phyloP scores from a whole-genome alignment of 2,329 filamentous ascomycete species.

The Juglanconis juglandina region DNA sequence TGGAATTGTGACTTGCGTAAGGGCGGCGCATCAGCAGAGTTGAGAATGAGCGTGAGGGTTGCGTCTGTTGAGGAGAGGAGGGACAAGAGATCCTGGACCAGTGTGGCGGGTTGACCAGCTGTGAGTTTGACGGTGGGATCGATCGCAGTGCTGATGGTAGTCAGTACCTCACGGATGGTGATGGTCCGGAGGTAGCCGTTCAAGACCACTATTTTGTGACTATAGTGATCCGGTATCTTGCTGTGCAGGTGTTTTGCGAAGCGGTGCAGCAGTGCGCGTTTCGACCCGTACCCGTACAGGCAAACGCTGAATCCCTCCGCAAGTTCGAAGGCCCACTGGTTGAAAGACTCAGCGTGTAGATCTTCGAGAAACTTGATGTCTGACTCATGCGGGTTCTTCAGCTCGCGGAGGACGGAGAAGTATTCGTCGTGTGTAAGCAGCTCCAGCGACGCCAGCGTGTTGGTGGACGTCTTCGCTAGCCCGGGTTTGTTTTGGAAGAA shows the following conservation, averaged over 20 bases:
- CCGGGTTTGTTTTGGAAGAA: conserved; percentile 89
- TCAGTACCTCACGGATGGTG: conserved; percentile 66
- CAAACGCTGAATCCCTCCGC: conserved; percentile 84
- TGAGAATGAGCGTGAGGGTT: conserved; percentile 67
- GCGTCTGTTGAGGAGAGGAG: conserved; percentile 51
- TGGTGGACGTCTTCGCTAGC: conserved; percentile 78
- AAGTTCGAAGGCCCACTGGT: conserved; percentile 91
- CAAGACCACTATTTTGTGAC: conserved; percentile 70
- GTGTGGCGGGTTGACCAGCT: conserved; percentile 63
- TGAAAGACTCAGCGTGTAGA: conserved; percentile 76
- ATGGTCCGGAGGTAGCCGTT: conserved; percentile 76
- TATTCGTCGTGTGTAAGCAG: conserved; percentile 91
- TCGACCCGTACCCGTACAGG: conserved; percentile 89
- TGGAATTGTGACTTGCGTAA: conserved; percentile 71
- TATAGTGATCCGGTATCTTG: conserved; percentile 31
- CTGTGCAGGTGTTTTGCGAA: conserved; percentile 71
- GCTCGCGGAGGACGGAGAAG: conserved; percentile 64
- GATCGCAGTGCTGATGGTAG: conserved; percentile 64
- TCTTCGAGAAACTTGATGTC: conserved; percentile 70
- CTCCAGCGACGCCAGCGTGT: conserved; percentile 70
- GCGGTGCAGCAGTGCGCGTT: conserved; percentile 67
- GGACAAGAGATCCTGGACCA: conserved; percentile 64
- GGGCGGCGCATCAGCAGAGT: conserved; percentile 79
- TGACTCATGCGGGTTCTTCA: conserved; percentile 64
- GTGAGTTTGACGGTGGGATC: conserved; percentile 45